Base-by-base conservation (phyloP, 129 eudicot species). In the Flaveria robusta region DNA sequence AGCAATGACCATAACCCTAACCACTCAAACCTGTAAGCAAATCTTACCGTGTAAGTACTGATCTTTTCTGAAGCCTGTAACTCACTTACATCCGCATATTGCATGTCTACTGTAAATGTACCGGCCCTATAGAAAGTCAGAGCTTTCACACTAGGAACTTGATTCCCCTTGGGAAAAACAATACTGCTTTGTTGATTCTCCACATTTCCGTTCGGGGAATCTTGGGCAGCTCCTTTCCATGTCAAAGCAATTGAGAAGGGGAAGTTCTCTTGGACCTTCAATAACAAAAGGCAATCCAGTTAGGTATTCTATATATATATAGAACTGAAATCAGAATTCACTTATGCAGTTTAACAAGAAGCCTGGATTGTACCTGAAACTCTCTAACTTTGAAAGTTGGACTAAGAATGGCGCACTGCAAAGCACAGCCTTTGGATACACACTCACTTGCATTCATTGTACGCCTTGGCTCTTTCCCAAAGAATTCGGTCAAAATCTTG, bases 361-460 rank as follows among this genome's bases (percentile, higher is more conserved):
- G 16, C 59, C 45, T 8, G 27, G 9, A 31, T 19, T 34, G 5
- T 76, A 91, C 97, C 90, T 86, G 91, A 68, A 91, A 91, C 4
- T 91, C 97, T 75, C 88, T 75, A 56, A 91, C 97, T 86, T 91
- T 86, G 63, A 91, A 91, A 23, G 94, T 86, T 5, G 92, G 97
- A 55, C 92, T 91, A 5, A 88, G 86, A 79, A 88, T 88, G 20
- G 97, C 92, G 42, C 95, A 91, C 65, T 91, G 70, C 26, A 88
- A 76, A 50, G 94, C 97, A 74, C 90, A 75, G 6, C 97, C 97
- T 82, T 86, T 91, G 2, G 97, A 85, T 29, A 91, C 94, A 76
- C 94, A 91, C 70, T 91, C 97, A 76, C 97, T 91, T 4, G 96
- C 97, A 68, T 91, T 91, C 97, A 88, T 91, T 66, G 97, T 86